Conservation (phyloP, 306 rosid species). For the Myrica gale region DNA sequence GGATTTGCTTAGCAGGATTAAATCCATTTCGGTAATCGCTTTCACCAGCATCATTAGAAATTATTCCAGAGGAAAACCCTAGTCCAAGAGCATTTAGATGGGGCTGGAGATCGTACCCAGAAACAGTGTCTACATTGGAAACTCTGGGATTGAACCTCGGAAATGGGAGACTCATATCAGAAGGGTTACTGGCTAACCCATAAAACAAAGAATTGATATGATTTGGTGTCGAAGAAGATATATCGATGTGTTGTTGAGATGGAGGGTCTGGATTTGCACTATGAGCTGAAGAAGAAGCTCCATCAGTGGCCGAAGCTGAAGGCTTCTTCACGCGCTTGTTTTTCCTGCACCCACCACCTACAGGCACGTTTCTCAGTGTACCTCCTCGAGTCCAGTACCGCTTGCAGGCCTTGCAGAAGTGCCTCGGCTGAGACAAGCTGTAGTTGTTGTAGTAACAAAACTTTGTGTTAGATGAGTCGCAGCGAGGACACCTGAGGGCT, state of each 20-base stretch:
- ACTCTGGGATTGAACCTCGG: conserved; percentile 41
- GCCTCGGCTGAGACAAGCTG: conserved; percentile 90
- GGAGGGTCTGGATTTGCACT: conserved; percentile 40
- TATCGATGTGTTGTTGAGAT: conserved; percentile 45
- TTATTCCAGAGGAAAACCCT: conserved; percentile 50
- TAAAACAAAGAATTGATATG: conserved; percentile 50
- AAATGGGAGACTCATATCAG: conserved; percentile 46
- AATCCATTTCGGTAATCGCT: conserved; percentile 41
- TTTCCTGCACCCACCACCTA: conserved; percentile 85
- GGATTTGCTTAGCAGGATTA: conserved; percentile 30
- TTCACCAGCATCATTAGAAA: conserved; percentile 23
- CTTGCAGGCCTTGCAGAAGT: conserved; percentile 97
- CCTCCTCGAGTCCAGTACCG: conserved; percentile 98
- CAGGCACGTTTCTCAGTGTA: conserved; percentile 87
- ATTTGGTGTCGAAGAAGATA: conserved; percentile 35
- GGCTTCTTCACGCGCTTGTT: conserved; percentile 77
- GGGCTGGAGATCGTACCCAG: conserved; percentile 51
- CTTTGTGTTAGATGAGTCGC: conserved; percentile 91
- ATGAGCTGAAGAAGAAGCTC: conserved; percentile 41
- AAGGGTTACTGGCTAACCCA: conserved; percentile 48
- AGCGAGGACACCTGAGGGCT: conserved; percentile 80
- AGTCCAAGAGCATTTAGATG: conserved; percentile 48
- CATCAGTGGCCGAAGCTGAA: conserved; percentile 27
- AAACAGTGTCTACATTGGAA: conserved; percentile 19
- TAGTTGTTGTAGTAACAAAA: conserved; percentile 97